A percentile compares a stretch with the other conserved stretches of the same genome.
Evolutionary conservation across 2,329 filamentous ascomycete species (phyloP).

Genomic region (Cladosporium sp.): DNA sequence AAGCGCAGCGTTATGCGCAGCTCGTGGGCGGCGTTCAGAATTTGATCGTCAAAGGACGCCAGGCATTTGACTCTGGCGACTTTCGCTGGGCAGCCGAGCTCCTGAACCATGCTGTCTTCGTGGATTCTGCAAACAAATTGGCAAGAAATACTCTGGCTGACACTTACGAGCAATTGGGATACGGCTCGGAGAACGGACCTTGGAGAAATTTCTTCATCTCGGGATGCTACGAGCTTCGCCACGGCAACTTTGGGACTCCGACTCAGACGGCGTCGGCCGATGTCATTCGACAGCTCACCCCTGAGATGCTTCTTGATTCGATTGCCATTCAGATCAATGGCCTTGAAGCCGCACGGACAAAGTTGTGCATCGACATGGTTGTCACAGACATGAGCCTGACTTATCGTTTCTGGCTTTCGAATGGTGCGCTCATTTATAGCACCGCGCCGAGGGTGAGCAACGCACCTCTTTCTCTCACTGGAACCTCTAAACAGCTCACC

Average conservation of each 20-base stretch:
- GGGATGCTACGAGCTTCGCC: neutral
- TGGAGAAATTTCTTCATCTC: neutral
- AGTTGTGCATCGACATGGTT: neutral
- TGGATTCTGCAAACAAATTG: neutral
- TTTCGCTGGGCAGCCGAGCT: neutral
- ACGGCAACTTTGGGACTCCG: neutral
- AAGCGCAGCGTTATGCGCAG: constrained; percentile 3
- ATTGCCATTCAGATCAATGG: neutral
- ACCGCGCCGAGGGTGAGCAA: neutral
- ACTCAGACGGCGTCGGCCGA: neutral
- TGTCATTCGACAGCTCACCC: neutral
- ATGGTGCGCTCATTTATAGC: neutral
- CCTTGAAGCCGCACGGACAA: neutral
- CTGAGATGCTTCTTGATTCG: neutral
- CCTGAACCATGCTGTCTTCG: neutral
- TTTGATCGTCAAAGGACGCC: neutral
- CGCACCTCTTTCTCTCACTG: neutral
- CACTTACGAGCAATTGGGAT: neutral
- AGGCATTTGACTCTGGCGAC: neutral
- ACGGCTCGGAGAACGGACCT: neutral
- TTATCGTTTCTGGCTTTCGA: neutral
- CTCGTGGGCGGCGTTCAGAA: constrained; percentile 2
- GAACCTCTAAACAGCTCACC: neutral
- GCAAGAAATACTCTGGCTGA: neutral
- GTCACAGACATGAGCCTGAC: neutral